Percentiles rank a stretch among this genome's conserved stretches.
phyloP scores from a whole-genome alignment of 2,329 filamentous ascomycete genomes.

The Verticillium zaregamsianum region DNA sequence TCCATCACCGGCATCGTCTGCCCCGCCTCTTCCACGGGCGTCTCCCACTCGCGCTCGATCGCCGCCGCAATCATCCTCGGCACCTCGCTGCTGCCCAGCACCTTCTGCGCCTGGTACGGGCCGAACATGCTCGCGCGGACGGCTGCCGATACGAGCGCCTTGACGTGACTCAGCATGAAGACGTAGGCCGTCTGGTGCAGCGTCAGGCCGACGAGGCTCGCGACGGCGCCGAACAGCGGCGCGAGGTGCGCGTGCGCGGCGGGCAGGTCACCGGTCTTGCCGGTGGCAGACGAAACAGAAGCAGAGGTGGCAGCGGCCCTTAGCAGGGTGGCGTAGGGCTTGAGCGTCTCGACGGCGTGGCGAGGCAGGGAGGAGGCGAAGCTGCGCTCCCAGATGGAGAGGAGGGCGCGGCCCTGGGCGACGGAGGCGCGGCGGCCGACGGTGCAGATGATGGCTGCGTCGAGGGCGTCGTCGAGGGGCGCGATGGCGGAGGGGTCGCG shows the following conservation, averaged over 20 bases:
- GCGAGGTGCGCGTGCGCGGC: slow-evolving; percentile 50
- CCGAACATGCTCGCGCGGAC: slow-evolving; percentile 75
- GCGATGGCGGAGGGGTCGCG: slow-evolving; percentile 46
- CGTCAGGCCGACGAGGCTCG: slow-evolving; percentile 55
- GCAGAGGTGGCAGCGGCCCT: slow-evolving; percentile 15
- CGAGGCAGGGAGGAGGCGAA: slow-evolving; percentile 40
- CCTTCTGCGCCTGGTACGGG: slow-evolving; percentile 72
- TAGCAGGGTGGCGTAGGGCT: slow-evolving; percentile 32
- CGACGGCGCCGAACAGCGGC: slow-evolving; percentile 66
- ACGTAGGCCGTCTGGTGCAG: slow-evolving; percentile 65
- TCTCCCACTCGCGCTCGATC: slow-evolving; percentile 57
- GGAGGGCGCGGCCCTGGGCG: slow-evolving; percentile 70
- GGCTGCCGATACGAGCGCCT: slow-evolving; percentile 71
- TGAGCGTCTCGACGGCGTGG: slow-evolving; percentile 19
- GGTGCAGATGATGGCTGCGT: slow-evolving; percentile 74
- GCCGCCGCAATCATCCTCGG: slow-evolving; percentile 53
- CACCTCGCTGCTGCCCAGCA: slow-evolving; percentile 60
- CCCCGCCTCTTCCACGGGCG: slow-evolving; percentile 60
- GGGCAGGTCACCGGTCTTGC: not conserved
- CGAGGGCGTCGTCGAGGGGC: slow-evolving; percentile 68
- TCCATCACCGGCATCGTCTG: slow-evolving; percentile 76
- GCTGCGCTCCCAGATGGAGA: slow-evolving; percentile 72
- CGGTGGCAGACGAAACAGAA: slow-evolving; percentile 9
- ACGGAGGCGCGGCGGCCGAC: slow-evolving; percentile 72
- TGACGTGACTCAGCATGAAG: slow-evolving; percentile 72